Conservation (phyloP, 495 filamentous ascomycete species). For the Podospora tetraspora region DNA sequence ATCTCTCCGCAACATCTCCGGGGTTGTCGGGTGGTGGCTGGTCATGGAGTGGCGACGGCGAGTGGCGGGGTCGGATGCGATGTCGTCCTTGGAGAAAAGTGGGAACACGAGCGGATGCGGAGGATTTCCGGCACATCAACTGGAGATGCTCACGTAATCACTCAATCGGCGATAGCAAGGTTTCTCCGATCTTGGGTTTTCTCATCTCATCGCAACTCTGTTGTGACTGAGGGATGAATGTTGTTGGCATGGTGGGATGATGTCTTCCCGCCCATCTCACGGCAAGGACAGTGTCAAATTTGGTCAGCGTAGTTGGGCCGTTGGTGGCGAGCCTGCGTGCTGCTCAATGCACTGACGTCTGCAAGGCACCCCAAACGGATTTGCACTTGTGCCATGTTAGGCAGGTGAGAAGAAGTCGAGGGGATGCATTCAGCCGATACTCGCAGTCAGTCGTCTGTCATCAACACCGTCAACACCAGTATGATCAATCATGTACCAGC, state of each 20-base stretch:
- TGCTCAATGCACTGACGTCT: neutral
- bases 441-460: neutral
- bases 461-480: neutral
- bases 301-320: neutral
- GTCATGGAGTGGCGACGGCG: neutral
- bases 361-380: neutral
- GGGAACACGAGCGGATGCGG: neutral
- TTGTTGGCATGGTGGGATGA: neutral
- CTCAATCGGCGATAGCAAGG: constrained; percentile 1
- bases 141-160: constrained; percentile 12
- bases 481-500: neutral
- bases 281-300: neutral
- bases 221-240: neutral
- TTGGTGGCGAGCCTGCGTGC: neutral
- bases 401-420: neutral
- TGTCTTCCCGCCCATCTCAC: neutral
- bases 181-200: neutral
- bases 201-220: neutral
- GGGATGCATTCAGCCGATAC: neutral
- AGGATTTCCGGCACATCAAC: neutral
- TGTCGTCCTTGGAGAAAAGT: neutral
- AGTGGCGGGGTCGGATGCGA: neutral
- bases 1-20: neutral
- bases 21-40: neutral
- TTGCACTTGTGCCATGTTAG: neutral